Evolutionary conservation across 2,329 filamentous ascomycete species (phyloP).

Genomic region (Apiospora saccharicola): DNA sequence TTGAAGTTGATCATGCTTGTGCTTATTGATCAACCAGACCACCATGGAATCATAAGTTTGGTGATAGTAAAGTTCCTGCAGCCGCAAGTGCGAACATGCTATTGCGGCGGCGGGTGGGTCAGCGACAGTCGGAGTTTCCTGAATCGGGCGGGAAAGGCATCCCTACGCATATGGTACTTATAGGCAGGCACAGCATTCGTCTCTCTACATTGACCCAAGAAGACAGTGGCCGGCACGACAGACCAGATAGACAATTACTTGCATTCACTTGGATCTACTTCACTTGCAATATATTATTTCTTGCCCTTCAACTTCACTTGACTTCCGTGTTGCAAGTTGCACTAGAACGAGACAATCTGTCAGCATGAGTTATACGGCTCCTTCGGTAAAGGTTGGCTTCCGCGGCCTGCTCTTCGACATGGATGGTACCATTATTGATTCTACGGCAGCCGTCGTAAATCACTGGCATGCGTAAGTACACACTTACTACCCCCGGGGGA

Average conservation of each 20-base stretch:
- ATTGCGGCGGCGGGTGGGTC: not conserved
- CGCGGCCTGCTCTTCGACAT: conserved; percentile 74
- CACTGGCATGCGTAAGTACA: conserved; percentile 73
- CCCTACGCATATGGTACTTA: conserved; percentile 1
- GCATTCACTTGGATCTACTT: not conserved
- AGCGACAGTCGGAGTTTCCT: conserved; percentile 6
- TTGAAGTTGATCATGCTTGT: too few species aligned
- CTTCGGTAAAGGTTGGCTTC: conserved; percentile 57
- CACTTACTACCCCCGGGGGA: conserved; percentile 6
- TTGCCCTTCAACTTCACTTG: not conserved
- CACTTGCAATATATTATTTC: not conserved
- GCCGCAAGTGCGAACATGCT: not conserved
- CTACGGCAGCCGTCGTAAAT: conserved; percentile 77
- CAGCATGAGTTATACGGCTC: conserved; percentile 48
- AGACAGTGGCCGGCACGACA: not conserved
- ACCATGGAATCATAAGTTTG: too few species aligned
- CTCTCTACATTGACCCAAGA: not conserved
- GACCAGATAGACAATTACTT: not conserved
- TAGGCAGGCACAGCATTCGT: not conserved
- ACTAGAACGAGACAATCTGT: not conserved
- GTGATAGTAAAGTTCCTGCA: too few species aligned
- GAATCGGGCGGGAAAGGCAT: not conserved
- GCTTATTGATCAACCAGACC: too few species aligned
- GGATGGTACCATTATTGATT: conserved; percentile 86
- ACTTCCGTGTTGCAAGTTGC: not conserved